phyloP scores from a whole-genome alignment of 768 basidiomycete genomes.

The Kondoa malvinella region DNA sequence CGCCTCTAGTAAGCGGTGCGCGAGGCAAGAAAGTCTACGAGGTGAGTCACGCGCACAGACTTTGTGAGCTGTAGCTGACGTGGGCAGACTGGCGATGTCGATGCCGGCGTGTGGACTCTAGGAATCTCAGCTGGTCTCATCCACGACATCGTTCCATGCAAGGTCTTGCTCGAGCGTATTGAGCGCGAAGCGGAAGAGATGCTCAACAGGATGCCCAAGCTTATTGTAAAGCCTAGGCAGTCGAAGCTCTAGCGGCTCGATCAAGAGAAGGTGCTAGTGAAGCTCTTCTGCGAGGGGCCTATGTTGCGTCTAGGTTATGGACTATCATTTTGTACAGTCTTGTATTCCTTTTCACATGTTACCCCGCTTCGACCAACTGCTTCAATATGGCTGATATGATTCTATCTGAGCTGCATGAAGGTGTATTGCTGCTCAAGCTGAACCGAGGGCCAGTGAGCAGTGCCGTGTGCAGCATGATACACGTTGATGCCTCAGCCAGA shows the following conservation, averaged over 20 bases:
- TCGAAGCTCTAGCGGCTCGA: conserved; percentile 15
- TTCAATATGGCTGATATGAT: too few species aligned
- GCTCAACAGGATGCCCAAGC: conserved; percentile 38
- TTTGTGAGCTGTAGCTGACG: neutral
- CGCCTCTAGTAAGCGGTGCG: conserved; percentile 32
- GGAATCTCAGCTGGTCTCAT: neutral
- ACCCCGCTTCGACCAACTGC: too few species aligned
- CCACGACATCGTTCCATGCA: conserved; percentile 20
- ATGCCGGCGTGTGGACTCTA: conserved; percentile 71
- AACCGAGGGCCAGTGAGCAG: neutral
- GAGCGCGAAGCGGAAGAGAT: conserved; percentile 60
- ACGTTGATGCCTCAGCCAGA: neutral
- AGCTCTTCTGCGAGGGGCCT: too few species aligned
- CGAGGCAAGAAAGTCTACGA: conserved; percentile 40
- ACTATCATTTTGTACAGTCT: too few species aligned
- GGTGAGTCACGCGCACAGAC: neutral
- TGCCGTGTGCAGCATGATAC: neutral
- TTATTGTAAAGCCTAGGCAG: conserved; percentile 18
- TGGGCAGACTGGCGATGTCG: conserved; percentile 63
- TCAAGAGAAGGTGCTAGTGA: too few species aligned
- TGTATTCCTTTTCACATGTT: too few species aligned
- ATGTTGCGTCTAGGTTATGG: too few species aligned
- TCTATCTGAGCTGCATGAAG: neutral
- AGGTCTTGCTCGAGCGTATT: conserved; percentile 48
- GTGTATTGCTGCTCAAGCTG: neutral